A percentile compares a stretch with the other conserved stretches of the same genome.
These are phyloP conservation scores for Colletotrichum tanaceti DNA, from an alignment of 2,329 filamentous ascomycete species.

Conservation along the genomic window DNA sequence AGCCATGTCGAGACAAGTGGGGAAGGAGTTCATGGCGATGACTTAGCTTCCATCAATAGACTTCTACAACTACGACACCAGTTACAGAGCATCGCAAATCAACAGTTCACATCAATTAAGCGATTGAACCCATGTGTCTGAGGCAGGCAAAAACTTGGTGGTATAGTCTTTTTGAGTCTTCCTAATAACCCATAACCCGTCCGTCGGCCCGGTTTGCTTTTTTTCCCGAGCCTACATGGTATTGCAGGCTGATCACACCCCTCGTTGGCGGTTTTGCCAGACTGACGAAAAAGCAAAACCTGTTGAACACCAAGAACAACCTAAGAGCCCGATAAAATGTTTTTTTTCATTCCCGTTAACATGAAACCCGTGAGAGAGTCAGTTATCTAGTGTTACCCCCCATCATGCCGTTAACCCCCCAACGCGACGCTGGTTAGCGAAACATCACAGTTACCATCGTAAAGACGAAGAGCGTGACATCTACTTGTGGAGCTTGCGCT, in stretches of 20 bases:
- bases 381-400: constrained; percentile 16
- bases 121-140: neutral
- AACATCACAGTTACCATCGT: constrained; percentile 3
- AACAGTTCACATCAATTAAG: neutral
- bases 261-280: constrained; percentile 33
- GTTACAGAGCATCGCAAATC: neutral
- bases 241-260: constrained; percentile 36
- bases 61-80: neutral
- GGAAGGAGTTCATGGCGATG: constrained; percentile 3
- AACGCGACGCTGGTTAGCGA: constrained; percentile 18
- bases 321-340: constrained; percentile 39
- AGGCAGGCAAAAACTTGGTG: constrained; percentile 41
- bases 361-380: constrained; percentile 20
- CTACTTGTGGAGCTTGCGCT: constrained; percentile 99
- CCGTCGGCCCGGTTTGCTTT: constrained; percentile 34
- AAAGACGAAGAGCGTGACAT: constrained; percentile 44
- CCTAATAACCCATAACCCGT: constrained; percentile 41
- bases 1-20: neutral
- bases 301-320: constrained; percentile 41
- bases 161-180: constrained; percentile 41
- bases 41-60: neutral
- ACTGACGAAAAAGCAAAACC: constrained; percentile 36
- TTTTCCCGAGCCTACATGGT: constrained; percentile 28
- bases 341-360: constrained; percentile 41
- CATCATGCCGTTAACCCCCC: neutral